phyloP scores from a whole-genome alignment of 1,139 yeast genomes.

The Blastobotrys buckinghamii region DNA sequence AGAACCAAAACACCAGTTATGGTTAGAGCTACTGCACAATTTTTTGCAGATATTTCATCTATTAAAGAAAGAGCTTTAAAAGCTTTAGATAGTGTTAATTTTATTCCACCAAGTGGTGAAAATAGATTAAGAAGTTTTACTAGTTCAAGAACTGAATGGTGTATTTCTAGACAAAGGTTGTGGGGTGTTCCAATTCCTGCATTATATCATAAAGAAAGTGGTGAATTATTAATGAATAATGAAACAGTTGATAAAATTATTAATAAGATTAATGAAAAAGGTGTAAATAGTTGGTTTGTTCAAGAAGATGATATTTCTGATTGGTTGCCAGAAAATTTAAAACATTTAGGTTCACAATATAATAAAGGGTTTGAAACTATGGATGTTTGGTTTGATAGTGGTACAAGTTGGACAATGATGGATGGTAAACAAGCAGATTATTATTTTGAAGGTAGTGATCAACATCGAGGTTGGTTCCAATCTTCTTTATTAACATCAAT shows the following conservation, averaged over 20 bases:
- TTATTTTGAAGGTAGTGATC: conserved; percentile 92
- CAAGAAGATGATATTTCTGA: conserved; percentile 47
- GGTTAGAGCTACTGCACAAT: conserved; percentile 91
- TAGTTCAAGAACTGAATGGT: conserved; percentile 85
- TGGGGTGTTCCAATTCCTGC: conserved; percentile 99
- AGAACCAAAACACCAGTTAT: conserved; percentile 93
- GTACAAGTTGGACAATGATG: conserved; percentile 82
- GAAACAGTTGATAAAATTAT: conserved; percentile 52
- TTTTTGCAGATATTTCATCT: conserved; percentile 84
- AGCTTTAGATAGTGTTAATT: conserved; percentile 57
- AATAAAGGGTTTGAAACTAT: conserved; percentile 79
- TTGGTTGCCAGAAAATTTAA: conserved; percentile 60
- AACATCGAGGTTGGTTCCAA: conserved; percentile 99
- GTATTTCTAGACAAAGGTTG: conserved; percentile 91
- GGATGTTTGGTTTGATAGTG: conserved; percentile 99
- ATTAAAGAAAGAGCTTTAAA: conserved; percentile 58
- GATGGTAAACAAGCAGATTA: conserved; percentile 52
- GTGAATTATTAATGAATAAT: conserved; percentile 51
- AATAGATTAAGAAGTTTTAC: conserved; percentile 70
- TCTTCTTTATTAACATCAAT: conserved; percentile 80
- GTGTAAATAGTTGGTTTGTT: conserved; percentile 39
- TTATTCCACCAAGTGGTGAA: conserved; percentile 67
- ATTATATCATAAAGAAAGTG: conserved; percentile 54
- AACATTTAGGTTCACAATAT: conserved; percentile 38
- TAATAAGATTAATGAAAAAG: conserved; percentile 43